Evolutionary conservation across 2,329 filamentous ascomycete species (phyloP), one percentile per base, ranked within the genome.

Genomic region (Fusarium stilboides): DNA sequence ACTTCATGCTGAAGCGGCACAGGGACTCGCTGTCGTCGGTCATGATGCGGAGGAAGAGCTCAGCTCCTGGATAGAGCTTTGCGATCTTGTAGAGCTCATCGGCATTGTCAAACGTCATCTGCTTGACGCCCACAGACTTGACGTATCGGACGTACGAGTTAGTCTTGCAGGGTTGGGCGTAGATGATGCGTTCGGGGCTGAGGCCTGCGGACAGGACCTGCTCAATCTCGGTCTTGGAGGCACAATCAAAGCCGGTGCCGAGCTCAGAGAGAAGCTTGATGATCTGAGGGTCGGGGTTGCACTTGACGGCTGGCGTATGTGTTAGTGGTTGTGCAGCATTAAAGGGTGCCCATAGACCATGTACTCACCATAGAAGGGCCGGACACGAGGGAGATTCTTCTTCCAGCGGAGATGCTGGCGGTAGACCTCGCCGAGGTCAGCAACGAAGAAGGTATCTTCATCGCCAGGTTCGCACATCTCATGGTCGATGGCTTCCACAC

Each of bases 31-130:
- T 97, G 80, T 99, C 96, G 78, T 99, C 96, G 64, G 96, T 99
- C 78, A 94, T 86, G 82, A 99, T 99, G 75, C 96, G 94, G 65
- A 99, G 86, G 81, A 92, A 97, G 42, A 99, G 89, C 84, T 98
- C 93, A 28, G 96, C 96, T 47, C 89, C 89, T 4, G 96, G 95
- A 77, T 88, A 98, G 74, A 96, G 88, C 81, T 94, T 92, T 81
- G 97, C 96, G 80, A 97, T 95, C 88, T 99, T 99, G 88, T 95
- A 94, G 53, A 99, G 88, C 86, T 99, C 96, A 80, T 99, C 96
- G 79, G 92, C 89, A 76, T 99, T 99, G 87, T 99, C 96, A 78
- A 99, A 98, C 4, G 96, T 99, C 95, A 99, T 98, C 86, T 97
- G 93, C 84, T 92, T 95, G 79, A 99, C 96, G 73, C 92, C 92